Conservation (phyloP, 2,329 filamentous ascomycete species). For the Microthyrium microscopicum region DNA sequence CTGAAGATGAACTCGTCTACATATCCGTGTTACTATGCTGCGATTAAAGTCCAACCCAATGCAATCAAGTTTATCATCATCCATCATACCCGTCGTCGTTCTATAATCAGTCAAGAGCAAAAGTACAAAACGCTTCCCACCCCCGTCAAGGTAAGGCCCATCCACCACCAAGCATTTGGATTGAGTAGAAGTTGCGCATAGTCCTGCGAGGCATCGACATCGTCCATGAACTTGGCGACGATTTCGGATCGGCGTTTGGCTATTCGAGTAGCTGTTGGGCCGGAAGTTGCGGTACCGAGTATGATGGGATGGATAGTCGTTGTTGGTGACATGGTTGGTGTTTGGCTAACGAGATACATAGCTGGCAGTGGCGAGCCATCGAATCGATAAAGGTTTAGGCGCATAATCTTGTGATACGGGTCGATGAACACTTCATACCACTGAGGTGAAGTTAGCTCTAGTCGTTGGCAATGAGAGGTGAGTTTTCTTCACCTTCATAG, state of each 20-base stretch:
- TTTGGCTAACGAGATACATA: constrained; percentile 46
- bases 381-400: constrained; percentile 46
- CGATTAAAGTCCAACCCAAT: background rate
- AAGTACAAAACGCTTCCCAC: constrained; percentile 32
- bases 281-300: constrained; percentile 22
- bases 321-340: constrained; percentile 55
- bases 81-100: background rate
- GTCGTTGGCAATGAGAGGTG: background rate
- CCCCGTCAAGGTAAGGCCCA: constrained; percentile 30
- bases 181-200: constrained; percentile 25
- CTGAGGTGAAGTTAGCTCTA: constrained; percentile 14
- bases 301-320: constrained; percentile 42
- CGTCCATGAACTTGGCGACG: background rate
- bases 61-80: background rate
- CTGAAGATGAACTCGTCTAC: background rate
- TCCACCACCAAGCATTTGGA: constrained; percentile 31
- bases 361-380: constrained; percentile 51
- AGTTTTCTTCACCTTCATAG: constrained; percentile 34
- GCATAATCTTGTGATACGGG: constrained; percentile 42
- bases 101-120: constrained; percentile 25
- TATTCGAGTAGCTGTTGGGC: constrained; percentile 11
- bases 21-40: no score
- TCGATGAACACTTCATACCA: constrained; percentile 34
- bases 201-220: constrained; percentile 16
- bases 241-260: constrained; percentile 13